phyloP scores from a whole-genome alignment of 148 eudicot genomes.

The Hydrangea macrophylla region DNA sequence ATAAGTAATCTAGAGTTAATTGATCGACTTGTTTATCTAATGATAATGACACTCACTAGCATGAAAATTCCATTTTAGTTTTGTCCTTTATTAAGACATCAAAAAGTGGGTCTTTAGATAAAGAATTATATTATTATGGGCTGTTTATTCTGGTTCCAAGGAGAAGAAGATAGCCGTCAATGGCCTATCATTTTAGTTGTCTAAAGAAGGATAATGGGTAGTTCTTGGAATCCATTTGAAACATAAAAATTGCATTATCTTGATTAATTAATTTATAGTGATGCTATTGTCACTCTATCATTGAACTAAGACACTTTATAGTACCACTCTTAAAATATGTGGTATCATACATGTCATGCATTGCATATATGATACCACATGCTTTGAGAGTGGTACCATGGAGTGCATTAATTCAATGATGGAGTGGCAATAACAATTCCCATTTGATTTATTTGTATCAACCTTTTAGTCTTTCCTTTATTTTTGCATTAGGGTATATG shows the following conservation, averaged over 20 bases:
- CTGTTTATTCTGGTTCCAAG: conserved; percentile 19
- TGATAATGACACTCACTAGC: conserved; percentile 32
- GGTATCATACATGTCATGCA: no score
- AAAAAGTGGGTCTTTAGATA: conserved; percentile 1
- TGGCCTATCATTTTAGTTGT: conserved; percentile 14
- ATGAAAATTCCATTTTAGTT: conserved; percentile 19
- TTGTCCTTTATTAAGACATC: conserved; percentile 16
- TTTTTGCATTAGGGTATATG: no score
- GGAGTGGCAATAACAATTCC: no score
- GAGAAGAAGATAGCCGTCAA: conserved; percentile 15
- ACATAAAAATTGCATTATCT: no score
- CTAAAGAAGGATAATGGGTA: conserved; percentile 6
- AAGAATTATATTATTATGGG: not conserved
- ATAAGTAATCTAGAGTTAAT: conserved; percentile 7
- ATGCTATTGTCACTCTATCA: no score
- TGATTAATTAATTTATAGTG: no score
- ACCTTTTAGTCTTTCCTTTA: not conserved
- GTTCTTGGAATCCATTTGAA: not conserved
- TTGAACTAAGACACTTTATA: no score
- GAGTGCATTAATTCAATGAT: no score
- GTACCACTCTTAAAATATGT: no score
- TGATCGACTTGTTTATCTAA: conserved; percentile 15
- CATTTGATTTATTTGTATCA: no score
- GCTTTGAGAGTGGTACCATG: no score
- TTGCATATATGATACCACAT: no score